Conservation (phyloP, 2,329 filamentous ascomycete species). For the Fusarium sp. region DNA sequence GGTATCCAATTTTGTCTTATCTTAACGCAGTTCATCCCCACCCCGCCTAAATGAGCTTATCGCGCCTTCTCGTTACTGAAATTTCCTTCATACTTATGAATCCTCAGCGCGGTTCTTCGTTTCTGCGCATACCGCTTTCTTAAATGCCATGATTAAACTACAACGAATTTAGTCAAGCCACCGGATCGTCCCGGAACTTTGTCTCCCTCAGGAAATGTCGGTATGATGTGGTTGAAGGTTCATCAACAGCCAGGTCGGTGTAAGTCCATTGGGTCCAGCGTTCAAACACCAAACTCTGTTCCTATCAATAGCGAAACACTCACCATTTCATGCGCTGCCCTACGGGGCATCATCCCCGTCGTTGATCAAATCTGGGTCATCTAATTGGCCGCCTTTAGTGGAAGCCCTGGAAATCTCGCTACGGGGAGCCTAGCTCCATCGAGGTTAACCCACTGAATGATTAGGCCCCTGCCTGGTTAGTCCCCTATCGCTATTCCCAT, state of each 20-base stretch:
- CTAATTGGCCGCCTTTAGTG: accelerated
- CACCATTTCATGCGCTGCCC: background rate
- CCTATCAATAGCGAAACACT: background rate
- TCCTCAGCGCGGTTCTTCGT: accelerated
- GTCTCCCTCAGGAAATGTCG: accelerated
- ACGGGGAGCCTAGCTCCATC: background rate
- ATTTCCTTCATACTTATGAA: background rate
- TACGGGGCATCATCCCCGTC: background rate
- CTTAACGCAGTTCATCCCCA: background rate
- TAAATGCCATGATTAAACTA: accelerated
- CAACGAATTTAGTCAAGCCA: background rate
- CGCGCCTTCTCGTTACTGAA: accelerated
- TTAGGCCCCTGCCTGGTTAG: background rate
- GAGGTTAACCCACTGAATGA: background rate
- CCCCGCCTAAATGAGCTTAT: background rate
- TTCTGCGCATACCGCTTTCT: background rate
- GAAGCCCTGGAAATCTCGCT: background rate
- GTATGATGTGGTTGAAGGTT: background rate
- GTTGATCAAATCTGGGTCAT: background rate
- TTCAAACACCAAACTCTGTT: background rate
- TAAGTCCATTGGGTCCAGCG: background rate
- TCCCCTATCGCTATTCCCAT: background rate
- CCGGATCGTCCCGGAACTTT: background rate
- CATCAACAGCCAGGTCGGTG: background rate
- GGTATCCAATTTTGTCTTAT: background rate